phyloP scores from a whole-genome alignment of 1,284 basidiomycete species.

The Pseudomicrostroma phylloplanum region DNA sequence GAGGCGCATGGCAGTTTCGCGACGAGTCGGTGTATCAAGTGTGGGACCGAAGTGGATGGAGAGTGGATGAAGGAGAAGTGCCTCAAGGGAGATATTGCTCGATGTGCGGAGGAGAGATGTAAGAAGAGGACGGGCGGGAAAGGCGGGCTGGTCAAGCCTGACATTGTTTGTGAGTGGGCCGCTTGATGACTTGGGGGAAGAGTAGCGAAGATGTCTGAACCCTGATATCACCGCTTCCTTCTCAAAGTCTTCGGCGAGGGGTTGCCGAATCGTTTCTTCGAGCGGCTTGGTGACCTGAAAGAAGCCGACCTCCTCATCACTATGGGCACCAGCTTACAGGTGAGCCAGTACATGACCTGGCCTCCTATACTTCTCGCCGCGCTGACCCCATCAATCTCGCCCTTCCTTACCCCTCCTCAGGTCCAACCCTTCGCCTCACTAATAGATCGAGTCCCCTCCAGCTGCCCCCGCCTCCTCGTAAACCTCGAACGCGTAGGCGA shows the following conservation, averaged over 20 bases:
- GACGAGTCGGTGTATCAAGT: conserved; percentile 34
- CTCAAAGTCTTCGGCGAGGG: conserved; percentile 44
- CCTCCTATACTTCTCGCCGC: not conserved
- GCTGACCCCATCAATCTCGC: not conserved
- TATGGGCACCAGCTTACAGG: conserved; percentile 79
- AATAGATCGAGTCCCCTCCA: conserved; percentile 52
- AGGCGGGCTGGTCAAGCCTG: conserved; percentile 43
- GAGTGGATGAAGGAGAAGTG: conserved; percentile 39
- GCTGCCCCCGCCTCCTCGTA: conserved; percentile 55
- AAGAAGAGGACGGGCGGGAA: conserved; percentile 4
- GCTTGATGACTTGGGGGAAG: not conserved
- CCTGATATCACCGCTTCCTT: too few species aligned
- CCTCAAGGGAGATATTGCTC: conserved; percentile 30
- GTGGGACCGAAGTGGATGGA: conserved; percentile 24
- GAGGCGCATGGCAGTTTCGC: conserved; percentile 80
- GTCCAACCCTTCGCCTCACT: conserved; percentile 59
- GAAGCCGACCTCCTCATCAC: conserved; percentile 78
- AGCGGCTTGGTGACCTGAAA: conserved; percentile 51
- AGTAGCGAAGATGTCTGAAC: not conserved
- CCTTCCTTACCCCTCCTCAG: conserved; percentile 8
- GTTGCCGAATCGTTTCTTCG: conserved; percentile 43
- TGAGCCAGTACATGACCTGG: not conserved
- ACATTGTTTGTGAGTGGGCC: conserved; percentile 39
- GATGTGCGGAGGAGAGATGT: conserved; percentile 30
- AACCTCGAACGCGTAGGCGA: conserved; percentile 58